These are phyloP conservation scores for Skeletonema grethae DNA, from an alignment of 108 stramenopile genomes.

Conservation along the genomic window DNA sequence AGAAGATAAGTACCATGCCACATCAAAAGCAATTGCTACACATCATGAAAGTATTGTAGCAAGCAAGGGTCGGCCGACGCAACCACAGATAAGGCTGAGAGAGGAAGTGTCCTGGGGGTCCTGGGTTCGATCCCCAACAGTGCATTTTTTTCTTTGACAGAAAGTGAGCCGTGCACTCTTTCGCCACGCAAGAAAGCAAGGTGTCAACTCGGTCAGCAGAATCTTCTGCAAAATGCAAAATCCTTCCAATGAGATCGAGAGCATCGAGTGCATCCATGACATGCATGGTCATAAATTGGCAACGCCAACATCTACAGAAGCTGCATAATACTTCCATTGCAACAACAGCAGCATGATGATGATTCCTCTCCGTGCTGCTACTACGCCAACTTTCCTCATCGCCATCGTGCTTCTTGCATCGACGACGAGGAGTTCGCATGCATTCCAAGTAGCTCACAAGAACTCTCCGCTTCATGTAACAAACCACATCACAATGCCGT, in stretches of 20 bases:
- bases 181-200: neutral
- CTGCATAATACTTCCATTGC: neutral
- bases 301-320: neutral
- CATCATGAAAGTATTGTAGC: too few relatives aligned
- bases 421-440: neutral
- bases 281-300: neutral
- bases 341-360: neutral
- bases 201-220: constrained; percentile 7
- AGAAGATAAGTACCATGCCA: too few relatives aligned
- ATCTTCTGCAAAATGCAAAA: neutral
- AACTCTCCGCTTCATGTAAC: neutral
- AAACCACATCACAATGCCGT: neutral
- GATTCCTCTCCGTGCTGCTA: neutral
- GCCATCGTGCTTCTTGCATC: neutral
- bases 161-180: neutral
- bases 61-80: too few relatives aligned
- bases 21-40: too few relatives aligned
- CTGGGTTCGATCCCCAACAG: neutral
- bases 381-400: neutral
- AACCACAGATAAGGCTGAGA: too few relatives aligned
- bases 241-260: neutral
- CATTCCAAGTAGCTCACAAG: neutral
- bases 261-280: neutral
- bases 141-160: neutral
- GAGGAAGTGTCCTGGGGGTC: neutral